Evolutionary conservation across 768 basidiomycete genomes (phyloP).

Genomic region (Cubamyces sp.): DNA sequence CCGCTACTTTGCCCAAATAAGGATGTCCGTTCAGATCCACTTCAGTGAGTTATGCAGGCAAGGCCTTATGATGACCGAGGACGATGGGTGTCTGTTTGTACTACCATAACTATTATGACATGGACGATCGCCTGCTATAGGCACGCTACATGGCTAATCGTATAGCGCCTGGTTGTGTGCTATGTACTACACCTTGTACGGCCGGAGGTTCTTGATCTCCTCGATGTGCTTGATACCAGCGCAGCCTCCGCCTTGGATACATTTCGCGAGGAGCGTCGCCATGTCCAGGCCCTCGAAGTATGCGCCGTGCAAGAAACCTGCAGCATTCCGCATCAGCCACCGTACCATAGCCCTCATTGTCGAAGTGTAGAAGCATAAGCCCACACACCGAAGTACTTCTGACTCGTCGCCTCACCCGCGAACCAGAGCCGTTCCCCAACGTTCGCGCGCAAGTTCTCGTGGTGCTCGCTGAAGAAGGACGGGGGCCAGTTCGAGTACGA

Average conservation of each 20-base stretch:
- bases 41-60: not conserved
- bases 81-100: no score
- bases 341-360: not conserved
- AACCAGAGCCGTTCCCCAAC: slow-evolving; percentile 58
- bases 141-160: not conserved
- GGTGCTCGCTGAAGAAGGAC: slow-evolving; percentile 52
- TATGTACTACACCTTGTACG: slow-evolving; percentile 26
- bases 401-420: slow-evolving; percentile 63
- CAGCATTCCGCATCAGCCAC: not conserved
- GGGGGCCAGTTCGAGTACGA: slow-evolving; percentile 71
- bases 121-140: not conserved
- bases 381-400: slow-evolving; percentile 57
- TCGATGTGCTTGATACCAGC: slow-evolving; percentile 21
- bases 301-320: slow-evolving; percentile 40
- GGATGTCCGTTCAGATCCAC: not conserved
- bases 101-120: no score
- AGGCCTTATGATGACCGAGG: no score
- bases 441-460: slow-evolving; percentile 60
- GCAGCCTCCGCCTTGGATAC: slow-evolving; percentile 30
- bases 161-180: no score
- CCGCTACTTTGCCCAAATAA: not conserved
- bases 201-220: slow-evolving; percentile 29
- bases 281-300: slow-evolving; percentile 39
- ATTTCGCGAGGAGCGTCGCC: slow-evolving; percentile 32
- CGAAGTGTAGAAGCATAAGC: not conserved